Evolutionary conservation across 2,329 filamentous ascomycete genomes (phyloP).

Genomic region (Neopestalotiopsis clavispora): DNA sequence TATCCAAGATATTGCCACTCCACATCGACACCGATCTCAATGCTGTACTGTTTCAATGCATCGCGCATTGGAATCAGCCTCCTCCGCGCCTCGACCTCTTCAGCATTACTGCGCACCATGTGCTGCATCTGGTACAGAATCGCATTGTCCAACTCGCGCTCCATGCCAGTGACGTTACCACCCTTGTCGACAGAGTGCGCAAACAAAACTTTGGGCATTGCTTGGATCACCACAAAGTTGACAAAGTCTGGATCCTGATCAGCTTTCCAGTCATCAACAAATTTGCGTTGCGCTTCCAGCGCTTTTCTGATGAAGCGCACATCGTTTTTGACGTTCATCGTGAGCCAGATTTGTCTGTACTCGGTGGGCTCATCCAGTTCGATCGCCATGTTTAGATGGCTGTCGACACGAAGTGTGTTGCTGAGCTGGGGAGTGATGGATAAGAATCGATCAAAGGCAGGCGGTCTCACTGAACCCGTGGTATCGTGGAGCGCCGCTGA

Average conservation of each 20-base stretch:
- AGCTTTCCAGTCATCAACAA: conserved; percentile 37
- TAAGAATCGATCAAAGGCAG: conserved; percentile 23
- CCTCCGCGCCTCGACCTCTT: conserved; percentile 33
- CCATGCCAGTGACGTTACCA: conserved; percentile 45
- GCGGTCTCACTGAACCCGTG: conserved; percentile 15
- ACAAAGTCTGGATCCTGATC: conserved; percentile 35
- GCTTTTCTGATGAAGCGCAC: conserved; percentile 38
- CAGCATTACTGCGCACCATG: conserved; percentile 35
- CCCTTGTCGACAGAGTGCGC: conserved; percentile 39
- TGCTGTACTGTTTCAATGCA: conserved; percentile 30
- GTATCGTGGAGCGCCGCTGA: conserved; percentile 21
- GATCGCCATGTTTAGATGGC: conserved; percentile 20
- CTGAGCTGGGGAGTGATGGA: conserved; percentile 20
- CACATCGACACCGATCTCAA: conserved; percentile 24
- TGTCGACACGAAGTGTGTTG: conserved; percentile 20
- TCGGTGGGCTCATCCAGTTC: conserved; percentile 21
- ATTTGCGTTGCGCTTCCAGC: conserved; percentile 43
- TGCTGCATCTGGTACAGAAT: conserved; percentile 35
- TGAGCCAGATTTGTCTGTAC: conserved; percentile 22
- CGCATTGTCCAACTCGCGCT: conserved; percentile 37
- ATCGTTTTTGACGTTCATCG: conserved; percentile 25
- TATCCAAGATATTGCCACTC: conserved; percentile 45
- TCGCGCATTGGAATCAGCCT: conserved; percentile 34
- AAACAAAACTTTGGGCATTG: conserved; percentile 42
- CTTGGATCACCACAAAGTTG: conserved; percentile 39